phyloP scores from a whole-genome alignment of 176 grass and related monocot genomes.

The Aegilops sharonensis region DNA sequence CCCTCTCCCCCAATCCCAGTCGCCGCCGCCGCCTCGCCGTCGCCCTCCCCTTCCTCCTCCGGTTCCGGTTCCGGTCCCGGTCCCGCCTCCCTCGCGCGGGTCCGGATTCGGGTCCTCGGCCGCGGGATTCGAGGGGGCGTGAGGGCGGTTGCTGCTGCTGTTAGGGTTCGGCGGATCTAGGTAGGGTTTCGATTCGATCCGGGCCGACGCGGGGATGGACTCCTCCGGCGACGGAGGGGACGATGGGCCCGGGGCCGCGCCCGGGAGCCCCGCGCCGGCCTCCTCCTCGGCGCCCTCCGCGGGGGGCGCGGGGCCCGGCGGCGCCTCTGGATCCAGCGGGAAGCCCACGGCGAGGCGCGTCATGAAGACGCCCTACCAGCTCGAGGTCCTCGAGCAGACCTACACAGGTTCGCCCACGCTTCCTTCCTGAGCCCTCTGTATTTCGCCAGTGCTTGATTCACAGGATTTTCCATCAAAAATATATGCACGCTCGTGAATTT shows the following conservation, averaged over 20 bases:
- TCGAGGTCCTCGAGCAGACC: constrained; percentile 86
- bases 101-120: background rate
- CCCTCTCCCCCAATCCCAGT: background rate
- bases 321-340: constrained; percentile 49
- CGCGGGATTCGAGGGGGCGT: background rate
- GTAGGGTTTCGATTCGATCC: constrained; percentile 18
- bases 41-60: background rate
- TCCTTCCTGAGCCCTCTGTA: background rate
- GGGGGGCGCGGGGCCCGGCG: constrained; percentile 34
- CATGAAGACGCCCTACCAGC: constrained; percentile 97
- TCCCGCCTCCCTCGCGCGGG: background rate
- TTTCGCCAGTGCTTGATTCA: background rate
- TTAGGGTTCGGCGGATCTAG: constrained; percentile 47
- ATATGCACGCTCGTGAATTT: background rate
- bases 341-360: constrained; percentile 61
- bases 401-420: constrained; percentile 55
- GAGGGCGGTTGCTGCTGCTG: background rate
- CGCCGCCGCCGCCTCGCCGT: background rate
- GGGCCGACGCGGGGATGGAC: constrained; percentile 46
- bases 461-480: background rate
- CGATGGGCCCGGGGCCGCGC: constrained; percentile 28
- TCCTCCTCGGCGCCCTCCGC: background rate
- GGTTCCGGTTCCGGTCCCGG: background rate
- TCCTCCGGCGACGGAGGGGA: constrained; percentile 63
- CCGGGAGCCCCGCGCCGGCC: constrained; percentile 25